Evolutionary conservation across 2,329 filamentous ascomycete species (phyloP), one percentile per base, ranked within the genome.

Genomic region (Daldinia eschscholtzii): DNA sequence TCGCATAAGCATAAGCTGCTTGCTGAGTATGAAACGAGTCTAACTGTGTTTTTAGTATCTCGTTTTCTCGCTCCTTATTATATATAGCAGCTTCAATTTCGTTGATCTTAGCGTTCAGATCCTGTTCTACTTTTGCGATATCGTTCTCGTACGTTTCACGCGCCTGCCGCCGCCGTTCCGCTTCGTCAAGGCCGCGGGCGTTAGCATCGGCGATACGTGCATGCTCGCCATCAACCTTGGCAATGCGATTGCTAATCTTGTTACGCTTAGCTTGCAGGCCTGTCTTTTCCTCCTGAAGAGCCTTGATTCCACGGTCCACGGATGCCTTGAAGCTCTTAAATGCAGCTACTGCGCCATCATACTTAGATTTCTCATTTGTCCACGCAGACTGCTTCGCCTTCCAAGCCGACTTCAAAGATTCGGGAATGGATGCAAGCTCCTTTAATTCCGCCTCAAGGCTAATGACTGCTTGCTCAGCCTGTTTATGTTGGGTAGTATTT

Each of bases 201-300:
- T 92, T 92, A 73, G 91, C 91, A 73, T 91, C 88, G 26, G 86
- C 85, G 73, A 94, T 89, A 73, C 89, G 89, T 63, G 89, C 88
- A 72, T 92, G 86, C 79, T 94, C 92, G 72, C 88, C 89, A 72
- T 91, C 89, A 26, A 93, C 88, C 81, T 93, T 93, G 76, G 86
- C 85, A 73, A 92, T 91, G 57, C 92, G 89, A 28, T 87, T 85
- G 62, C 88, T 87, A 46, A 93, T 89, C 80, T 92, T 92, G 81
- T 93, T 92, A 57, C 88, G 87, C 79, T 92, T 92, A 64, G 88
- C 87, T 75, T 90, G 86, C 33, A 91, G 82, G 70, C 85, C 85
- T 20, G 84, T 82, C 74, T 90, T 86, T 64, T 94, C 92, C 53
- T 88, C 85, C 73, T 89, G 87, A 59, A 92, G 84, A 30, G 83